Evolutionary conservation across 1,139 yeast species (phyloP), one percentile per base, ranked within the genome.

Genomic region (Hansenula anomala): DNA sequence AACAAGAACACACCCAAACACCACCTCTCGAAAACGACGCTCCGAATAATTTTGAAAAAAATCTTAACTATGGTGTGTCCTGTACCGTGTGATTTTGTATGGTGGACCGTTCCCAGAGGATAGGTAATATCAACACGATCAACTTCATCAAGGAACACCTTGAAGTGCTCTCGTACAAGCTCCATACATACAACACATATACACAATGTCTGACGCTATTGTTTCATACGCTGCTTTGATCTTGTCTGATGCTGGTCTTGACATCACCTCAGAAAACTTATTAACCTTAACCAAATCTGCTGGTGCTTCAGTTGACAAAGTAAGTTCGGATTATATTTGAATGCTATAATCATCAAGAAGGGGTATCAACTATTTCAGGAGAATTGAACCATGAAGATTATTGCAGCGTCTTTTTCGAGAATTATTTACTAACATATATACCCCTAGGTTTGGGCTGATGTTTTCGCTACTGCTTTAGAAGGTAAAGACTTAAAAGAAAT

Each of bases 241-340:
- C 78, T 80, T 90, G 73, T 96, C 97, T 59, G 97, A 90, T 73
- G 87, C 96, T 63, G 97, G 89, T 66, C 76, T 88, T 67, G 97
- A 88, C 72, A 79, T 90, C 81, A 71, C 97, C 63, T 69, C 96
- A 63, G 96, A 89, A 71, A 89, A 89, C 82, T 78, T 92, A 66
- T 67, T 75, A 66, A 72, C 96, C 60, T 71, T 88, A 69, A 72
- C 89, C 71, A 73, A 80, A 69, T 90, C 96, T 60, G 96, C 96
- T 61, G 90, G 92, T 71, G 88, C 92, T 61, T 72, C 75, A 51
- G 83, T 88, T 63, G 96, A 89, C 65, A 66, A 72, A 60, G 77
- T 73, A 64, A 50, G 74, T 66, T 30, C n/a, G 20, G 13, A 18
- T 23, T 30, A 9, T n/a, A 30, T 4, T 26, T 26, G n/a, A n/a